Evolutionary conservation across 768 basidiomycete species (phyloP).

Genomic region (Coprinopsis marcescibilis): DNA sequence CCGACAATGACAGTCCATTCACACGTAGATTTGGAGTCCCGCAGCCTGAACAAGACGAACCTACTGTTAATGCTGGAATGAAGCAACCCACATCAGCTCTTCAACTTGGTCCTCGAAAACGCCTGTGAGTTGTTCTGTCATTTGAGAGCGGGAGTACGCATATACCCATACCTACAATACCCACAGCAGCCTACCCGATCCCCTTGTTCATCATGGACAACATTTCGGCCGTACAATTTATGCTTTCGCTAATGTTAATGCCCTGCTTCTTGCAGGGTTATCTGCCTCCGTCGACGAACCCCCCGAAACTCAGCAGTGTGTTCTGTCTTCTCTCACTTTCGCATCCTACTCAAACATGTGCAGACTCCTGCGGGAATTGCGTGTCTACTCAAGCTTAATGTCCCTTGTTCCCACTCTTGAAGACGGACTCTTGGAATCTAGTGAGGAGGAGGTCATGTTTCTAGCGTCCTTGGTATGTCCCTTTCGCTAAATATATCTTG

Average conservation of each 20-base stretch:
- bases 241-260: conserved; percentile 12
- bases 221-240: conserved; percentile 17
- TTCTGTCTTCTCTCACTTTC: neutral
- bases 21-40: too few species aligned
- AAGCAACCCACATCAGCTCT: too few species aligned
- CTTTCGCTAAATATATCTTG: neutral
- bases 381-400: conserved; percentile 4
- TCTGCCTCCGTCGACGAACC: neutral
- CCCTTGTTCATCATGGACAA: conserved; percentile 17
- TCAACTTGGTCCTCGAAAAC: too few species aligned
- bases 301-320: neutral
- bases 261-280: conserved; percentile 15
- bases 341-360: neutral
- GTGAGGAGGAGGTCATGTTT: conserved; percentile 13
- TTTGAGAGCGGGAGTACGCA: too few species aligned
- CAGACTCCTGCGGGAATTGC: neutral
- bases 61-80: too few species aligned
- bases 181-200: too few species aligned
- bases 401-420: conserved; percentile 7
- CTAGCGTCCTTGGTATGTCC: conserved; percentile 16
- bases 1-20: too few species aligned
- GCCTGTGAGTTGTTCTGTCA: too few species aligned
- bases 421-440: conserved; percentile 11
- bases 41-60: too few species aligned
- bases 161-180: too few species aligned